These are phyloP conservation scores for Exophiala dermatitidis DNA, from an alignment of 2,329 filamentous ascomycete species.

Conservation along the genomic window DNA sequence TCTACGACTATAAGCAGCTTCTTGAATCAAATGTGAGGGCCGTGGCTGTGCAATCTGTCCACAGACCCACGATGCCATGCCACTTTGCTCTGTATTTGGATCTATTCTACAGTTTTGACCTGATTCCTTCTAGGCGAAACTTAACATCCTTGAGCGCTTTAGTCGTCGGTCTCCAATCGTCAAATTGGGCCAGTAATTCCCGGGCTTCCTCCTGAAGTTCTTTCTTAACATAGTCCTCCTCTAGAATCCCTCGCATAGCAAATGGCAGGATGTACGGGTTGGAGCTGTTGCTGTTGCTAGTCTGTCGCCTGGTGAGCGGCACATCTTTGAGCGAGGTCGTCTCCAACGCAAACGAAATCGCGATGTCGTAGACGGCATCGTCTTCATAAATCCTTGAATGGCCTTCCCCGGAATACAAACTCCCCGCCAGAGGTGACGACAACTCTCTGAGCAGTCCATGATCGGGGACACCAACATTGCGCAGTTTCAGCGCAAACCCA, in stretches of 20 bases:
- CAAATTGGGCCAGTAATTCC: slow-evolving; percentile 76
- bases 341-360: slow-evolving; percentile 65
- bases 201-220: slow-evolving; percentile 70
- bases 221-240: slow-evolving; percentile 82
- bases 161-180: slow-evolving; percentile 82
- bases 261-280: slow-evolving; percentile 92
- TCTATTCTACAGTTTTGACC: slow-evolving; percentile 59
- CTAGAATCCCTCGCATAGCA: slow-evolving; percentile 87
- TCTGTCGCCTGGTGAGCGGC: slow-evolving; percentile 47
- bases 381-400: slow-evolving; percentile 94
- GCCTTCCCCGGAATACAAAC: slow-evolving; percentile 83
- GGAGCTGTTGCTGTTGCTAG: slow-evolving; percentile 33
- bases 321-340: slow-evolving; percentile 51
- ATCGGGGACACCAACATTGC: slow-evolving; percentile 86
- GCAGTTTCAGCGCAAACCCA: slow-evolving; percentile 85
- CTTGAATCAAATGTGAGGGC: too few relatives aligned
- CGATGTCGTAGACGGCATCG: slow-evolving; percentile 71
- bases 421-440: slow-evolving; percentile 79
- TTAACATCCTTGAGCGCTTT: slow-evolving; percentile 95
- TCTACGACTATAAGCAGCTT: too few relatives aligned
- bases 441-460: slow-evolving; percentile 90
- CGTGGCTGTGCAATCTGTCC: too few relatives aligned
- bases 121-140: slow-evolving; percentile 83
- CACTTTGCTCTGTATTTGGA: too few relatives aligned
- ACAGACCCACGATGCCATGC: too few relatives aligned